phyloP scores from a whole-genome alignment of 2,329 filamentous ascomycete genomes.

The Apiospora rasikravindrae region DNA sequence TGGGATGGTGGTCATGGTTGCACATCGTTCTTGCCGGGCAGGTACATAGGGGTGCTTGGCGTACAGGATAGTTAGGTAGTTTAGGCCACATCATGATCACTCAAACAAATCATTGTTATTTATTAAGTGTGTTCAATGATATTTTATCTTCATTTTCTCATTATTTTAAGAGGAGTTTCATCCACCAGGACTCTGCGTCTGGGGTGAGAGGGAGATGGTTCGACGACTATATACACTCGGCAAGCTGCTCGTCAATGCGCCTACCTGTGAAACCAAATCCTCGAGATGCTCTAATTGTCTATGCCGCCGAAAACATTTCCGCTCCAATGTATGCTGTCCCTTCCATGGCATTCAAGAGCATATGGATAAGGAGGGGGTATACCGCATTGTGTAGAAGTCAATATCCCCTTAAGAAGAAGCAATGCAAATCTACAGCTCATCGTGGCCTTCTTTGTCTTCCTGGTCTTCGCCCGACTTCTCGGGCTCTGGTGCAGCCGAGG shows the following conservation, averaged over 20 bases:
- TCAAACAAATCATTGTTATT: background rate
- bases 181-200: background rate
- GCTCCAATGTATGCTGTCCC: background rate
- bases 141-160: background rate
- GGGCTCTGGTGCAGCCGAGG: background rate
- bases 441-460: background rate
- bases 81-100: background rate
- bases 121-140: background rate
- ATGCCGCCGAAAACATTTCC: background rate
- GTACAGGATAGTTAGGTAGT: background rate
- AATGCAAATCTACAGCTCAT: conserved; percentile 10
- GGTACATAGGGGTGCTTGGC: background rate
- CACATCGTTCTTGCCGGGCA: background rate
- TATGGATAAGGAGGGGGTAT: background rate
- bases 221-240: conserved; percentile 2
- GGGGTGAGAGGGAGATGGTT: background rate
- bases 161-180: background rate
- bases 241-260: background rate
- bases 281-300: background rate
- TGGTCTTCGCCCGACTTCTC: background rate
- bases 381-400: background rate
- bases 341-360: background rate
- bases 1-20: background rate
- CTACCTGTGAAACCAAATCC: conserved; percentile 3
- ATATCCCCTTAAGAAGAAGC: background rate